Base-by-base conservation (phyloP, 2,329 filamentous ascomycete genomes). In the Graphium sp. region DNA sequence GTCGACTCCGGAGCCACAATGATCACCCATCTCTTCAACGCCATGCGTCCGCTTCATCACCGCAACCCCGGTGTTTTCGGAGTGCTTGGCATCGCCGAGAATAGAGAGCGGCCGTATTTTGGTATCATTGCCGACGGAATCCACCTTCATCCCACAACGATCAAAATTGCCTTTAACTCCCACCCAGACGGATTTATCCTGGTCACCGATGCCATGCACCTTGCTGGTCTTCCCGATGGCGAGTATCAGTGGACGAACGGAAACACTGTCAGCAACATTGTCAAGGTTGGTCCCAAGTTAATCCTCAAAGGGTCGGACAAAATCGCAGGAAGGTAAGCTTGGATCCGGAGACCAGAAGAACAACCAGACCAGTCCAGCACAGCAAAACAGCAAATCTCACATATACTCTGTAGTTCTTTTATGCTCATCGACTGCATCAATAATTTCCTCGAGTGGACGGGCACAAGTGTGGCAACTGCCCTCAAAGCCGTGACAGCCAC, bases 21-120 rank as follows among this genome's bases (percentile, higher is more conserved):
- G 81, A 79, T 93, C 39, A 93, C 84, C 0, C 84, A 93, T 44
- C 62, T 93, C 2, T 93, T 92, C 67, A 93, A 93, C 48, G 84
- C 84, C 16, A 93, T 93, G 84, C 67, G 74, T 1, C 83, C 83
- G 10, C 69, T 92, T 28, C 81, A 89, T 49, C 83, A 94, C 58
- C 77, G 85, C 33, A 84, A 93, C 50, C 84, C 85, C 0, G 84
- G 84, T 21, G 73, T 93, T 40, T 92, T 92, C 46, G 85, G 85
- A 17, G 70, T 91, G 1, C 57, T 94, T 10, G 83, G 84, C 34
- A 66, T 67, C 35, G 65, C 65, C 7, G 66, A 75, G 41, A 60
- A 50, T 35, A 43, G 56, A 31, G 48, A 53, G 9, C 62, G 75
- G 29, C 84, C 84, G 0, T 93, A 67, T 49, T 94, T 87, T 48